Conservation (phyloP, 768 basidiomycete genomes). For the Phaeotremella skinneri region DNA sequence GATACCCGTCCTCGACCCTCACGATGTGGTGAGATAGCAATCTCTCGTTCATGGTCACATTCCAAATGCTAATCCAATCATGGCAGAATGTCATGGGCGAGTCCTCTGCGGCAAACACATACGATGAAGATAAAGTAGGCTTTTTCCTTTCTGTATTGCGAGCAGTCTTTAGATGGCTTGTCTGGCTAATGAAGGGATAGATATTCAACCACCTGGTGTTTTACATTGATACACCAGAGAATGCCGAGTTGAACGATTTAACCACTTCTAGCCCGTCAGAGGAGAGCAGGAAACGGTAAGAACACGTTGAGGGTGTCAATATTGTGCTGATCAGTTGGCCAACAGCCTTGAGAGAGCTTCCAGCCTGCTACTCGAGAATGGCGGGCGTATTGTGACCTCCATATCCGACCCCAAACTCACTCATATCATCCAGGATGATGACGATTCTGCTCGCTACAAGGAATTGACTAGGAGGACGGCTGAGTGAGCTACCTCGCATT, state of each 20-base stretch:
- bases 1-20: neutral
- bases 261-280: constrained; percentile 57
- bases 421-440: constrained; percentile 79
- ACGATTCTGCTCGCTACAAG: constrained; percentile 69
- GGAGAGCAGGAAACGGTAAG: constrained; percentile 58
- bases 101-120: constrained; percentile 65
- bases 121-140: constrained; percentile 62
- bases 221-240: constrained; percentile 79
- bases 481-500: too few relatives aligned
- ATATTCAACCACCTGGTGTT: constrained; percentile 88
- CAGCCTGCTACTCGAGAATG: constrained; percentile 63
- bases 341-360: constrained; percentile 61
- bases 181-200: constrained; percentile 10
- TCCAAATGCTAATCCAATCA: neutral
- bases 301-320: constrained; percentile 3
- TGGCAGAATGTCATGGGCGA: constrained; percentile 66
- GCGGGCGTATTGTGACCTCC: constrained; percentile 65
- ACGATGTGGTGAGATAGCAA: neutral
- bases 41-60: too few relatives aligned
- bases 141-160: neutral
- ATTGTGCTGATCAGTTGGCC: neutral
- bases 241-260: constrained; percentile 68
- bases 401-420: constrained; percentile 77
- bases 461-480: constrained; percentile 70
- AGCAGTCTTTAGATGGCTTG: neutral